Evolutionary conservation across 2,329 filamentous ascomycete genomes (phyloP).

Genomic region (Tolypocladium inflatum): DNA sequence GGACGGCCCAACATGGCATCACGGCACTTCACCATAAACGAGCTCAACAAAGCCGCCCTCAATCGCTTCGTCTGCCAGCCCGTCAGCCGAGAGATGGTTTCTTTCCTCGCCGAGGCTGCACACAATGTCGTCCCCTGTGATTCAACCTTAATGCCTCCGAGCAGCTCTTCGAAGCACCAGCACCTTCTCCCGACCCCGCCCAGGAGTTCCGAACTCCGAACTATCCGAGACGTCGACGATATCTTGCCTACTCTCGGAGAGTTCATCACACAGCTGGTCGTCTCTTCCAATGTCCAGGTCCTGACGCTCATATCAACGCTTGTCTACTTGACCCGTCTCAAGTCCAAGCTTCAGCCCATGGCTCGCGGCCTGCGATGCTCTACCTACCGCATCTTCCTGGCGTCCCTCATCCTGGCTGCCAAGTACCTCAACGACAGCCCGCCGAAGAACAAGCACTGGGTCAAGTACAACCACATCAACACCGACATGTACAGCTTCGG

Average conservation of each 20-base stretch:
- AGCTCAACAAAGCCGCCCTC: conserved; percentile 64
- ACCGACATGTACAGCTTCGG: conserved; percentile 61
- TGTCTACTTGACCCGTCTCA: no score
- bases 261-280: no score
- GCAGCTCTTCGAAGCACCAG: conserved; percentile 18
- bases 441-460: conserved; percentile 99
- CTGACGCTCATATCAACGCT: no score
- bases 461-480: conserved; percentile 76
- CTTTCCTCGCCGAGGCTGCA: conserved; percentile 65
- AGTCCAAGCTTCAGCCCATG: no score
- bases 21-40: conserved; percentile 25
- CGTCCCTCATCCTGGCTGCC: conserved; percentile 72
- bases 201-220: conserved; percentile 56
- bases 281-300: no score
- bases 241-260: no score
- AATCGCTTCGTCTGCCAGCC: conserved; percentile 73
- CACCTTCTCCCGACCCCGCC: conserved; percentile 40
- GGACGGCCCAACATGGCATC: no score
- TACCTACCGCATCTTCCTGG: conserved; percentile 45
- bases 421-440: conserved; percentile 99
- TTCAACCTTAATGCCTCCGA: conserved; percentile 41
- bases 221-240: conserved; percentile 9
- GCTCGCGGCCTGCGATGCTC: no score
- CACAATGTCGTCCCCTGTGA: conserved; percentile 75
- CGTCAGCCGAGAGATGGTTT: conserved; percentile 68